Evolutionary conservation across 2,329 filamentous ascomycete species (phyloP).

Genomic region (Cladosporium sp.): DNA sequence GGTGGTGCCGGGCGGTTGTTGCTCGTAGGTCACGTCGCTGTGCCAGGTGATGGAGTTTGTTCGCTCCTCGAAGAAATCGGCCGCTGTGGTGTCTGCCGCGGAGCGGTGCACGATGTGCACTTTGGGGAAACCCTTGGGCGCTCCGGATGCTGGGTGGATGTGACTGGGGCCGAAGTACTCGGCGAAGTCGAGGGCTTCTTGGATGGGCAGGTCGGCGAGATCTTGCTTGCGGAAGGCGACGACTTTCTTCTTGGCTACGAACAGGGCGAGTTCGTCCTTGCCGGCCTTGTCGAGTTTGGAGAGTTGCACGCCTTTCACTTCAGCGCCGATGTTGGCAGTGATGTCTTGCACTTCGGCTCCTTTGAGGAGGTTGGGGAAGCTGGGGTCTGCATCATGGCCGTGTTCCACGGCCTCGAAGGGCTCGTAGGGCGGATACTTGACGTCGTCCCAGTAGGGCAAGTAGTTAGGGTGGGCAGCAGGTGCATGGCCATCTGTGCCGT

Average conservation of each 20-base stretch:
- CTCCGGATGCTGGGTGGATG: constrained; percentile 74
- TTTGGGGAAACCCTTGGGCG: constrained; percentile 67
- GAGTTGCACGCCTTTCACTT: constrained; percentile 66
- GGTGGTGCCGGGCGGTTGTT: constrained; percentile 82
- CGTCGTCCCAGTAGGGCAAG: constrained; percentile 27
- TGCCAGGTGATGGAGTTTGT: constrained; percentile 80
- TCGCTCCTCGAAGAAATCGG: constrained; percentile 61
- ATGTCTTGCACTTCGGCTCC: constrained; percentile 46
- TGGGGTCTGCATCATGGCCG: constrained; percentile 67
- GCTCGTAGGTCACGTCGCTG: constrained; percentile 81
- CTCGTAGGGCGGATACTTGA: constrained; percentile 58
- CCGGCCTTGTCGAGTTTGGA: constrained; percentile 62
- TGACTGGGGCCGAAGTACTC: constrained; percentile 77
- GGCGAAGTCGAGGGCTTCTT: constrained; percentile 63
- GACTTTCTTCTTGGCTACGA: constrained; percentile 72
- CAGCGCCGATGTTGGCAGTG: constrained; percentile 69
- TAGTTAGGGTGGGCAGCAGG: constrained; percentile 66
- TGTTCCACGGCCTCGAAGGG: constrained; percentile 70
- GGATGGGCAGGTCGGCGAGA: constrained; percentile 59
- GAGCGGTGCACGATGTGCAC: constrained; percentile 74
- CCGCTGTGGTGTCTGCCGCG: constrained; percentile 56
- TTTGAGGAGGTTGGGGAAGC: constrained; percentile 63
- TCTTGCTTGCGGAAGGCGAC: constrained; percentile 74
- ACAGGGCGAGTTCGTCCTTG: constrained; percentile 71
- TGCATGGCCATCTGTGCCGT: constrained; percentile 49